A percentile compares a stretch with the other conserved stretches of the same genome.
Conservation (phyloP, 2,329 filamentous ascomycete genomes). For the Alternaria metachromatica region DNA sequence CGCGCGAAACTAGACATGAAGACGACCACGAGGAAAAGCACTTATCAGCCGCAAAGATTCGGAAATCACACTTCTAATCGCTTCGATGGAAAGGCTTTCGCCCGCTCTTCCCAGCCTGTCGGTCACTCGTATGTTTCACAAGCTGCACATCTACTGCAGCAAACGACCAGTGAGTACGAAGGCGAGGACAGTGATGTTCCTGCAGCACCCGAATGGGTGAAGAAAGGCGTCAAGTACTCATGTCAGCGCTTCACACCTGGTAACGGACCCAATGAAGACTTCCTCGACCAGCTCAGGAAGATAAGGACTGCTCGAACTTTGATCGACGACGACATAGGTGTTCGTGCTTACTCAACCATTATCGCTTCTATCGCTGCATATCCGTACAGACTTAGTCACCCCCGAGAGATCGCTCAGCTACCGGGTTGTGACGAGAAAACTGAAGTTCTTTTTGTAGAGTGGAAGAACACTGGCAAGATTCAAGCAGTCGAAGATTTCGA, state of each 20-base stretch:
- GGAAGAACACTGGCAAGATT: constrained; percentile 67
- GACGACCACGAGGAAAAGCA: constrained; percentile 15
- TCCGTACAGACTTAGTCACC: constrained; percentile 62
- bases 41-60: constrained; percentile 18
- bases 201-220: constrained; percentile 72
- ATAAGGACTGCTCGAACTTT: constrained; percentile 76
- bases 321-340: constrained; percentile 76
- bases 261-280: constrained; percentile 73
- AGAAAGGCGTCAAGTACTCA: constrained; percentile 70
- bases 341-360: constrained; percentile 84
- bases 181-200: constrained; percentile 62
- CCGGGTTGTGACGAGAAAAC: constrained; percentile 86
- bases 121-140: constrained; percentile 21
- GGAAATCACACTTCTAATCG: constrained; percentile 33
- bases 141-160: constrained; percentile 60
- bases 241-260: constrained; percentile 79
- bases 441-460: constrained; percentile 78
- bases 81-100: constrained; percentile 44
- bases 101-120: constrained; percentile 25
- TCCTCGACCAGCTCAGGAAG: constrained; percentile 75
- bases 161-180: constrained; percentile 82
- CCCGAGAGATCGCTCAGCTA: constrained; percentile 58
- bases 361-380: constrained; percentile 87
- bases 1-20: constrained; percentile 60
- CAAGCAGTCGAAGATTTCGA: constrained; percentile 69